Evolutionary conservation across 2,329 filamentous ascomycete genomes (phyloP).

Genomic region (Cytospora piceae): DNA sequence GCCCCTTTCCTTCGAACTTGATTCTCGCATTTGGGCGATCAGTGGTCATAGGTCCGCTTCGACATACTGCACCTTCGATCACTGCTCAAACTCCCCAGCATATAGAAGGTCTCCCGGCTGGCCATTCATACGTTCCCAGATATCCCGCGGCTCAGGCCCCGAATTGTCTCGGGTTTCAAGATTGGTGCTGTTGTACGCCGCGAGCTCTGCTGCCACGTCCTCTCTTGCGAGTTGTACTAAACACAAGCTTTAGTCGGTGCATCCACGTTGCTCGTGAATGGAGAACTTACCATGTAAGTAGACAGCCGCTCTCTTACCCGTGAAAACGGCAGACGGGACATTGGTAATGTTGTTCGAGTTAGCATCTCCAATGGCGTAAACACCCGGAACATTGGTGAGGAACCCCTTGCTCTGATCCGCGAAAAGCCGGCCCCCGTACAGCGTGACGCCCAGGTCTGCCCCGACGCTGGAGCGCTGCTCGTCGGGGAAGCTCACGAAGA

Average conservation of each 20-base stretch:
- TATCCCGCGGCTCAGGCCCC: conserved; percentile 42
- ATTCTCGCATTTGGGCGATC: neutral
- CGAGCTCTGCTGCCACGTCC: conserved; percentile 39
- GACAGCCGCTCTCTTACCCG: conserved; percentile 61
- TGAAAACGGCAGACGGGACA: conserved; percentile 63
- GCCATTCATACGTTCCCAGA: conserved; percentile 54
- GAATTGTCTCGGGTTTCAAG: conserved; percentile 38
- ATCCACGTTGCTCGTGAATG: neutral
- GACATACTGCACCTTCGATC: neutral
- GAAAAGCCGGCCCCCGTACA: conserved; percentile 49
- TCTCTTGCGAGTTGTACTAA: conserved; percentile 49
- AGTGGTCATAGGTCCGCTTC: neutral
- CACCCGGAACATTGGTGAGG: conserved; percentile 55
- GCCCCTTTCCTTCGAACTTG: neutral
- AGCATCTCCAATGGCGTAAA: conserved; percentile 63
- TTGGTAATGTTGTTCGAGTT: conserved; percentile 65
- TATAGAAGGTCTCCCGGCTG: conserved; percentile 48
- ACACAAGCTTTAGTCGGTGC: neutral
- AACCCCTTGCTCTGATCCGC: conserved; percentile 48
- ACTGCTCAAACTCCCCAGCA: conserved; percentile 45
- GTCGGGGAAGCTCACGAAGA: conserved; percentile 53
- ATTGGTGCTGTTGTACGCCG: conserved; percentile 34
- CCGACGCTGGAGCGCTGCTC: conserved; percentile 55
- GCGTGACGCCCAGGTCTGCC: conserved; percentile 48
- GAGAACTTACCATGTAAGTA: conserved; percentile 56